A percentile compares a stretch with the other conserved stretches of the same genome.
phyloP scores from a whole-genome alignment of 2,329 filamentous ascomycete genomes.

The Diplodia mutila region DNA sequence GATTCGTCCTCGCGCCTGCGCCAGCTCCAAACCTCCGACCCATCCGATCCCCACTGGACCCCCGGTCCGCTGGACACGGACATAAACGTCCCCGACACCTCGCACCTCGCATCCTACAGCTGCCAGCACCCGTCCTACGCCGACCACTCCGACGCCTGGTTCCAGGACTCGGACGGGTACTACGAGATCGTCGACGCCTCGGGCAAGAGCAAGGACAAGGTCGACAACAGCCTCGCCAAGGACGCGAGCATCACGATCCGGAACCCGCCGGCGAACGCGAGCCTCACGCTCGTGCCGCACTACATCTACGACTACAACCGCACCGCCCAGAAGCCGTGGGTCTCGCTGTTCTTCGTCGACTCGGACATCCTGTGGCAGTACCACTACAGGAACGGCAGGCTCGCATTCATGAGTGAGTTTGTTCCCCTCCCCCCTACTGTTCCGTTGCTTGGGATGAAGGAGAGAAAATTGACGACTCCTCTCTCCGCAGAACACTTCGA shows the following conservation, averaged over 20 bases:
- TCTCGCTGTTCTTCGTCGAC: constrained; percentile 4
- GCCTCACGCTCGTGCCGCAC: not conserved
- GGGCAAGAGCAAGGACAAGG: not conserved
- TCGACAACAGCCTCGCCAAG: not conserved
- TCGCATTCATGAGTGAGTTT: not conserved
- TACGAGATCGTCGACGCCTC: not conserved
- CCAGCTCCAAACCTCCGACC: not conserved
- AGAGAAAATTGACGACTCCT: no score
- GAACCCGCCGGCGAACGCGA: not conserved
- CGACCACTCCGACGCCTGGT: not conserved
- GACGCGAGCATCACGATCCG: not conserved
- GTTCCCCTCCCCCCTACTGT: no score
- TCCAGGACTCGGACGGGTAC: not conserved
- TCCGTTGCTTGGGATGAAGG: no score
- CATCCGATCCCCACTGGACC: not conserved
- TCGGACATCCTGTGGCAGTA: not conserved
- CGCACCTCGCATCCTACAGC: not conserved
- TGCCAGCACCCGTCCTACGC: not conserved
- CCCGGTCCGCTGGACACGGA: not conserved
- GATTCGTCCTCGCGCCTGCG: not conserved
- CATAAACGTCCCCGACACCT: not conserved
- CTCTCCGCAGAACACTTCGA: not conserved
- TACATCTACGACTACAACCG: not conserved
- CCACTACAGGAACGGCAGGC: not conserved
- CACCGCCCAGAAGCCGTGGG: not conserved